Conservation (phyloP, 257 asterid genomes). For the Hygrophila difformis region DNA sequence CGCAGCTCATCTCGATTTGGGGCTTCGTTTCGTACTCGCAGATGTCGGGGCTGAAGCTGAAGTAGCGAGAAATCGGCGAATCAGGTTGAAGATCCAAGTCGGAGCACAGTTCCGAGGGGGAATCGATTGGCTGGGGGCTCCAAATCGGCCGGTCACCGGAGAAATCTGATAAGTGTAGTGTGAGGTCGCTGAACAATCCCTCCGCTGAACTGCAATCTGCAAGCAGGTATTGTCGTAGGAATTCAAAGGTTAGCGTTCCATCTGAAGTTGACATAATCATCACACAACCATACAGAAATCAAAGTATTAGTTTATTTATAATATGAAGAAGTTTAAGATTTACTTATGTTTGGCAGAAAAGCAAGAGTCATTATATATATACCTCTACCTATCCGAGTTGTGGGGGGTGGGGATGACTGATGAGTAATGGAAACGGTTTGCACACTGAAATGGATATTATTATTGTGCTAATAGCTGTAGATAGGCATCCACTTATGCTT, state of each 20-base stretch:
- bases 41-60: constrained; percentile 16
- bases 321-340: too few species aligned
- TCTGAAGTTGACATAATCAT: constrained; percentile 18
- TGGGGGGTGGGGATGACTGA: too few species aligned
- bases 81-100: constrained; percentile 29
- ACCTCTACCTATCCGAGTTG: too few species aligned
- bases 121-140: constrained; percentile 15
- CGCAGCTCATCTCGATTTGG: not conserved
- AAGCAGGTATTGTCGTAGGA: constrained; percentile 47
- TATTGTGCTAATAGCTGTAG: too few species aligned
- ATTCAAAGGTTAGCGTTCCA: constrained; percentile 36
- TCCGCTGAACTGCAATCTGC: constrained; percentile 38
- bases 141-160: constrained; percentile 1
- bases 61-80: constrained; percentile 15
- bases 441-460: too few species aligned
- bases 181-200: constrained; percentile 32
- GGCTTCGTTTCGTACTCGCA: constrained; percentile 25
- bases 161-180: constrained; percentile 21
- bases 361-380: too few species aligned
- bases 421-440: too few species aligned
- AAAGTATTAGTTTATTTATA: too few species aligned
- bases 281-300: too few species aligned
- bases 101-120: too few species aligned
- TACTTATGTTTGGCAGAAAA: too few species aligned
- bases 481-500: too few species aligned